These are phyloP conservation scores for Debaryomycetaceae sp. DNA, from an alignment of 1,139 yeast genomes.

Conservation along the genomic window DNA sequence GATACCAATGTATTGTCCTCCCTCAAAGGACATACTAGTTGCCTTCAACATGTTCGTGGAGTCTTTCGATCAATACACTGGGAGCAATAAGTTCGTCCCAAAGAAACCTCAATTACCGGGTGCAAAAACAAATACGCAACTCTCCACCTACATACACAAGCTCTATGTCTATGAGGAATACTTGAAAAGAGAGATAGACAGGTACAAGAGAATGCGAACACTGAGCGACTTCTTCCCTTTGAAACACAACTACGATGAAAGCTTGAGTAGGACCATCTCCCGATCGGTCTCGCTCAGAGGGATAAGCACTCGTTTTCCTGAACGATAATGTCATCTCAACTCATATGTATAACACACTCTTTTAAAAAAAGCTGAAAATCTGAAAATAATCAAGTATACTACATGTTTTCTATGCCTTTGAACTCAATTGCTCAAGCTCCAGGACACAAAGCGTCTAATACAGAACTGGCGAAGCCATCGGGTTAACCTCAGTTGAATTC, in stretches of 20 bases:
- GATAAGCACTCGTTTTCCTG: neutral
- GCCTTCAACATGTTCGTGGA: conserved; percentile 3
- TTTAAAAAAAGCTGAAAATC: too few relatives aligned
- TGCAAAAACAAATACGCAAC: conserved; percentile 21
- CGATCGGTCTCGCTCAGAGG: conserved; percentile 1
- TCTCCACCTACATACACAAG: conserved; percentile 21
- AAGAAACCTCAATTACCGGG: conserved; percentile 17
- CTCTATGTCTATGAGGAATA: conserved; percentile 14
- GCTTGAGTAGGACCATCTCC: neutral
- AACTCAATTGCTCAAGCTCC: too few relatives aligned
- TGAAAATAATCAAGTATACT: too few relatives aligned
- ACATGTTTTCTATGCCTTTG: too few relatives aligned
- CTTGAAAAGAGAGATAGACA: neutral
- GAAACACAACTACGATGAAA: neutral
- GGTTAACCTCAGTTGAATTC: too few relatives aligned
- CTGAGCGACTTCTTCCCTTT: neutral
- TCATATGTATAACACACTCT: too few relatives aligned
- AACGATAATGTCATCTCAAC: too few relatives aligned
- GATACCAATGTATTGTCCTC: conserved; percentile 15
- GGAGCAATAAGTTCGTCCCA: neutral
- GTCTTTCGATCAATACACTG: neutral
- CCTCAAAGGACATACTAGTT: conserved; percentile 7
- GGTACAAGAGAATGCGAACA: neutral
- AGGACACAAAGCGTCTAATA: too few relatives aligned
- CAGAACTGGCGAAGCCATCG: too few relatives aligned